Evolutionary conservation across 2,329 filamentous ascomycete genomes (phyloP), one percentile per base, ranked within the genome.

Genomic region (Bipolaris cookei): DNA sequence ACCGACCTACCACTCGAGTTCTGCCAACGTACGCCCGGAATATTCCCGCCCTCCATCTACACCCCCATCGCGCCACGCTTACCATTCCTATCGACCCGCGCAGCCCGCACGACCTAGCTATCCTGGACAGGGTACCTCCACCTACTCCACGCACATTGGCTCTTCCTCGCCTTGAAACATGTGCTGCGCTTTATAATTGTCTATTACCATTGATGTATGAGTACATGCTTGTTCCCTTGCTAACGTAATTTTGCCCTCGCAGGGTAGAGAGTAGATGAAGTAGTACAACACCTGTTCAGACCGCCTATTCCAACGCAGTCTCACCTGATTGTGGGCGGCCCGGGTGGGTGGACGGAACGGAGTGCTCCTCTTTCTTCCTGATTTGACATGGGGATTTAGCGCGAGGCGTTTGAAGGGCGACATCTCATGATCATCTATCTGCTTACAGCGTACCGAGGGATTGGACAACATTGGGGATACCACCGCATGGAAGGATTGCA

Each of bases 131-230:
- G 71, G 69, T 56, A 66, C 68, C 20, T 62, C 68, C 30, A 50
- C 65, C 20, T 68, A 70, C 50, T 66, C 70, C 28, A 53, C 66
- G 20, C 72, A 69, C 49, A 63, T 72, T 32, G 67, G 62, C 42
- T 56, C 54, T 46, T 68, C 65, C 32, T 69, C 71, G 38, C 69
- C 69, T 53, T 73, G 67, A 69, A 39, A 10, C 50, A 46, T 23
- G 16, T 59, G 57, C 64, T 54, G 45, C 48, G 57, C 51, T 39
- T 35, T 41, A 38, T 51, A 41, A 46, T 45, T 65, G 46, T 62
- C 55, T 45, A 38, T 59, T 62, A 51, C 43, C 60, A 20, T 50
- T 64, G 20, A 49, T 58, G 55, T 62, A 55, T 55, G 53, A 58
- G 13, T 48, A 63, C 10, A 30, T 38, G 6, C 35, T 21, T 59